These are phyloP conservation scores for Pistacia atlantica DNA, from an alignment of 345 rosid species.

Conservation along the genomic window DNA sequence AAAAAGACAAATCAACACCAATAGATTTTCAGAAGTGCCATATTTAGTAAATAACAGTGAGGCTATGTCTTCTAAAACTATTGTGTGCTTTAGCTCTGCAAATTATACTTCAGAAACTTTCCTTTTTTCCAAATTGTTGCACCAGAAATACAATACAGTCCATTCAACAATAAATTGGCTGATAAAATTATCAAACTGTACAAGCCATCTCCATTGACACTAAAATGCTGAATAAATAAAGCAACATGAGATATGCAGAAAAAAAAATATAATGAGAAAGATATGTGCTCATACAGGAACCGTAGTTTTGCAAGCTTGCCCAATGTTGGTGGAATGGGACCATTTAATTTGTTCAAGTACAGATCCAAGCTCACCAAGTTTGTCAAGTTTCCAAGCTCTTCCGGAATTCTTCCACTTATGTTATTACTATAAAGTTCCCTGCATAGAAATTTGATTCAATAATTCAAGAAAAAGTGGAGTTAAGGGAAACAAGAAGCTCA, in stretches of 20 bases:
- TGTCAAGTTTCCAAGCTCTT: slow-evolving; percentile 80
- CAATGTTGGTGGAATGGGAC: slow-evolving; percentile 62
- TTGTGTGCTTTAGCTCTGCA: neutral
- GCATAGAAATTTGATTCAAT: slow-evolving; percentile 32
- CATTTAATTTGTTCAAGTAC: slow-evolving; percentile 65
- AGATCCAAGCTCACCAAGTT: slow-evolving; percentile 95
- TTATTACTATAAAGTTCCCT: slow-evolving; percentile 86
- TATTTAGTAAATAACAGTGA: neutral
- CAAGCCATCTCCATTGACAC: neutral
- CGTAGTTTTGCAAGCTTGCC: slow-evolving; percentile 63
- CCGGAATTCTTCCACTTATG: slow-evolving; percentile 70
- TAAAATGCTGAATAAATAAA: neutral
- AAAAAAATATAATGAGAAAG: slow-evolving; percentile 13
- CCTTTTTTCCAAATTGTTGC: neutral
- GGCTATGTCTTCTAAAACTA: neutral
- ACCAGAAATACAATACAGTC: neutral
- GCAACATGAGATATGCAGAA: slow-evolving; percentile 6
- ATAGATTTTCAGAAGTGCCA: neutral
- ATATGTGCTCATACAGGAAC: slow-evolving; percentile 59
- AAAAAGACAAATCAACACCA: neutral
- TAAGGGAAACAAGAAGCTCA: neutral
- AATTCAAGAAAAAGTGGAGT: neutral
- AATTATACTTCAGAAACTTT: slow-evolving; percentile 2
- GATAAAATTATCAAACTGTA: neutral
- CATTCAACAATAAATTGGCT: neutral